Base-by-base conservation (phyloP, 257 asterid species). In the Buddleja alternifolia region DNA sequence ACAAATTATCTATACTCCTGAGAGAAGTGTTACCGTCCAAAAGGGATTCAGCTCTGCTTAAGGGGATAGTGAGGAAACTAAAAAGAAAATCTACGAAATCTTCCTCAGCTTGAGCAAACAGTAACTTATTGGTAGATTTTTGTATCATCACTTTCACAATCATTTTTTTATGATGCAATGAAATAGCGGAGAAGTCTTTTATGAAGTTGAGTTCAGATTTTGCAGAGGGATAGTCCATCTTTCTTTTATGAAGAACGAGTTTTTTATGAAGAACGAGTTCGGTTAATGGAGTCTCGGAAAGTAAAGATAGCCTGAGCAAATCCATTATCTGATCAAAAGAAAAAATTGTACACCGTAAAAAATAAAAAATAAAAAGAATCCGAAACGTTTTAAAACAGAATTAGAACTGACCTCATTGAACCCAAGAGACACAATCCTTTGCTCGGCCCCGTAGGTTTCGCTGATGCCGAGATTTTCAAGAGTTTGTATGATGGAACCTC, bases 31-130 rank as follows among this genome's bases (percentile, higher is more conserved):
- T 19, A 1, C 50, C 14, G 15, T 21, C 39, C 55, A 71, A 25
- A 44, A 41, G 56, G 2, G 20, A 6, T 8, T 21, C 50, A 4
- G 64, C 71, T 6, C 15, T 16, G 8, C 51, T 75, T 4, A 77
- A 8, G 0, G 67, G 50, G 8, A 76, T 36, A 12, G 10, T 16
- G 44, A 59, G 62, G 9, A 71, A 4, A 42, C 66, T 3, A 5
- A 76, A 71, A 0, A 71, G 73, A 7, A 71, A 66, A 34, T 19
- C 25, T 0, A 71, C 40, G 10, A 76, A 76, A 34, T 52, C 62
- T 2, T 15, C 12, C 0, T 23, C 32, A 0, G 65, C 67, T n/a
- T 71, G 57, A 29, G 55, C 70, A 59, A 76, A 44, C 21, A 76
- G 23, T 3, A 66, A 34, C 55, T 48, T 58, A 1, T 59, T 19